Base-by-base conservation (phyloP, 1,139 yeast species). In the Kodamaea sp. region DNA sequence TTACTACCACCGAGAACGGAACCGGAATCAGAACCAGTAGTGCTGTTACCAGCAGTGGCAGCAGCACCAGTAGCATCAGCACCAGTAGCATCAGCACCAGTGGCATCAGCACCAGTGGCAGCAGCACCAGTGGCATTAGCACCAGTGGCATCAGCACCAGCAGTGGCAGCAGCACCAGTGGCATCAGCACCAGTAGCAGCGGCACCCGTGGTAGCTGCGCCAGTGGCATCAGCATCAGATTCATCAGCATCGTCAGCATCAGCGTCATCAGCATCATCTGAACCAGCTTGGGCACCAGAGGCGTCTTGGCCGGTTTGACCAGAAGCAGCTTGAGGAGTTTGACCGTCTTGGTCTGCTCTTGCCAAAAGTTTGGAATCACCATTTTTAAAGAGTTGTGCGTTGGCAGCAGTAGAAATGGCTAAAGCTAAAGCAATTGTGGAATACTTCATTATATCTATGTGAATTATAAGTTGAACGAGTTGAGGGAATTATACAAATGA, bases 101-200 rank as follows among this genome's bases (percentile, higher is more conserved):
- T 25, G 24, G 34, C 29, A 30, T 10, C 38, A 22, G 39, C 36
- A 32, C 37, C 38, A 34, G 37, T 25, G 32, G 37, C 40, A 41
- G 75, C 79, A 7, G 65, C 65, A 15, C 53, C 45, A 46, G 57
- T 63, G 37, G 79, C 81, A 36, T 54, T 62, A 37, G 58, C 58
- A 42, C 78, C 75, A 42, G 74, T 77, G 65, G 86, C 80, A 32
- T 60, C 48, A 43, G 77, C 66, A 29, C 20, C 20, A 3, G 20
- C 75, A 42, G 74, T 77, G 65, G 86, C 80, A 32, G 61, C 48
- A 43, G 77, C 66, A 29, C 20, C 20, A 3, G 20, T 4, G 20
- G 83, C 65, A 29, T 56, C 48, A 31, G 60, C 43, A 68, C 78
- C 60, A 60, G 75, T 65, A 34, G 73, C 60, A 31, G 84, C 85